A percentile compares a stretch with the other conserved stretches of the same genome.
phyloP scores from a whole-genome alignment of 179 eudicot genomes.

The Beta corolliflora region DNA sequence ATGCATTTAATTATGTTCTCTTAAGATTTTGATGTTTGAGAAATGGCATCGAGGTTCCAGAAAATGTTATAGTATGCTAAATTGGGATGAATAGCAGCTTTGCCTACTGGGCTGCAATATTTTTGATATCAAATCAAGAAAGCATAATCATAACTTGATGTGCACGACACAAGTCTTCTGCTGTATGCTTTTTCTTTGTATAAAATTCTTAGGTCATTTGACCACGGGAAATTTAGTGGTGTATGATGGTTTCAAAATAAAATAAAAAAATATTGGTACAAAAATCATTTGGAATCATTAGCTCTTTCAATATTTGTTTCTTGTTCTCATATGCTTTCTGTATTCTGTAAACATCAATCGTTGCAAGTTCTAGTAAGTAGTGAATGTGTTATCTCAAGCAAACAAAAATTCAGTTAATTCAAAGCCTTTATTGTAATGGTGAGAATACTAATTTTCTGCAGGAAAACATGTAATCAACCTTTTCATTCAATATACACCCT shows the following conservation, averaged over 20 bases:
- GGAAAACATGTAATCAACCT: conserved; percentile 94
- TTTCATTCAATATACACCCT: conserved; percentile 92
- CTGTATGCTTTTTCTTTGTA: too few relatives aligned
- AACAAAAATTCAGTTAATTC: neutral
- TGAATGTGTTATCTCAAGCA: neutral
- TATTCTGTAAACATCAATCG: neutral
- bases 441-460: conserved; percentile 17
- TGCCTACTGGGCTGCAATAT: too few relatives aligned
- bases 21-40: neutral
- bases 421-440: neutral
- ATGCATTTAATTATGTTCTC: too few relatives aligned
- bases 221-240: too few relatives aligned
- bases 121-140: too few relatives aligned
- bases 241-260: too few relatives aligned
- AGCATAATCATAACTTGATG: too few relatives aligned
- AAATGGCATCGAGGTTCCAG: neutral
- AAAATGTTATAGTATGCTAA: neutral
- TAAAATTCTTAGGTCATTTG: too few relatives aligned
- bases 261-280: too few relatives aligned
- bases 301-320: neutral
- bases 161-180: too few relatives aligned
- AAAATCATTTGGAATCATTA: too few relatives aligned
- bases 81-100: neutral
- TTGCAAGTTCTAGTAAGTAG: neutral
- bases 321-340: neutral